phyloP scores from a whole-genome alignment of 2,329 filamentous ascomycete species.

The Erysiphe pulchra region DNA sequence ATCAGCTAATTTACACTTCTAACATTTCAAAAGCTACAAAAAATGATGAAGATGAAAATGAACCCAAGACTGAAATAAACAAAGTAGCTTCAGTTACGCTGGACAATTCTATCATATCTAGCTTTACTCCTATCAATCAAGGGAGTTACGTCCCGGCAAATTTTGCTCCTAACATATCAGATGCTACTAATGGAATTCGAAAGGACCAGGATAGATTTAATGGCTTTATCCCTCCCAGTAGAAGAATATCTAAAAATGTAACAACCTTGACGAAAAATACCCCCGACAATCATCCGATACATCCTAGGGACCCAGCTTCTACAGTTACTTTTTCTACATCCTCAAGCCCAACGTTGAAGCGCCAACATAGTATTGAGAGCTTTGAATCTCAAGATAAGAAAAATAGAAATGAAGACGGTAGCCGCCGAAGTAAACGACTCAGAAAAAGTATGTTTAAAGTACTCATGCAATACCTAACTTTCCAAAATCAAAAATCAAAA shows the following conservation, averaged over 20 bases:
- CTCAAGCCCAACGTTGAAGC: conserved; percentile 37
- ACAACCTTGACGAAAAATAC: conserved; percentile 36
- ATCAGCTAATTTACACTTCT: conserved; percentile 35
- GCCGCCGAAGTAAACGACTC: conserved; percentile 71
- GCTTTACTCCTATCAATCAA: conserved; percentile 19
- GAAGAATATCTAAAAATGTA: conserved; percentile 31
- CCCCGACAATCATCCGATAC: conserved; percentile 33
- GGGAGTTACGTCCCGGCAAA: conserved; percentile 43
- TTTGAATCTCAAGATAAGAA: conserved; percentile 13
- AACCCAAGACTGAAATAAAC: conserved; percentile 6
- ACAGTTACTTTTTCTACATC: conserved; percentile 20
- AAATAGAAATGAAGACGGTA: conserved; percentile 26
- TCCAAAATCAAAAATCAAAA: not conserved
- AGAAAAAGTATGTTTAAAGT: conserved; percentile 43
- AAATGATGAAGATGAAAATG: conserved; percentile 15
- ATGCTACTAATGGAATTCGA: conserved; percentile 25
- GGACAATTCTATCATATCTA: conserved; percentile 6
- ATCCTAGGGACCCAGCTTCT: conserved; percentile 21
- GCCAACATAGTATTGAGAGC: conserved; percentile 40
- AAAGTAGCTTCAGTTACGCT: conserved; percentile 4
- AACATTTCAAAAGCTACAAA: conserved; percentile 28
- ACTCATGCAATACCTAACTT: not conserved
- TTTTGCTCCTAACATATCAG: conserved; percentile 24
- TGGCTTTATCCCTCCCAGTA: conserved; percentile 20
- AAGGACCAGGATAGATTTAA: conserved; percentile 23